These are phyloP conservation scores for Aschersonia sp. DNA, from an alignment of 2,329 filamentous ascomycete species.

Conservation along the genomic window DNA sequence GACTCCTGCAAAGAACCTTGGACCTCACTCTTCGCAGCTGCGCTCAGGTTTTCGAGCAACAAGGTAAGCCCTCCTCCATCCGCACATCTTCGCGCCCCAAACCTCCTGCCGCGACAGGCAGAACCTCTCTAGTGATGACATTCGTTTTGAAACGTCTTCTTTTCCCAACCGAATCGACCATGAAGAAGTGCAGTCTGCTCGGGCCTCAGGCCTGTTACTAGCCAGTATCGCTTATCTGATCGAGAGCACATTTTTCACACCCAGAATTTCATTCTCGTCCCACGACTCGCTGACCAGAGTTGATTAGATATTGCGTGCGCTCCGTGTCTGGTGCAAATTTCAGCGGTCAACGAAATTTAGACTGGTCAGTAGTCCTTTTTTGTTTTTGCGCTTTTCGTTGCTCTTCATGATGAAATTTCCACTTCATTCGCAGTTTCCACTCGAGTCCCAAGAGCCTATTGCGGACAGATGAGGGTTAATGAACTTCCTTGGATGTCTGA, in stretches of 20 bases:
- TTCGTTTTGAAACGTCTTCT: constrained; percentile 54
- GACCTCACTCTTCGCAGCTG: not conserved
- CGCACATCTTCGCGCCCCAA: no score
- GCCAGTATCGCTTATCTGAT: constrained; percentile 80
- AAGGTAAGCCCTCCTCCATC: constrained; percentile 9
- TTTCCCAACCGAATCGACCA: constrained; percentile 81
- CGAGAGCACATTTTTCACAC: not conserved
- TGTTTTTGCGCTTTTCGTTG: not conserved
- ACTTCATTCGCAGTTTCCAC: constrained; percentile 82
- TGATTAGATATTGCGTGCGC: no score
- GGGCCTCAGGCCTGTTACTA: constrained; percentile 70
- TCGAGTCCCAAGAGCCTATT: constrained; percentile 59
- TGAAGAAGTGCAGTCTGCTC: constrained; percentile 61
- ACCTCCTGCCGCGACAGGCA: no score
- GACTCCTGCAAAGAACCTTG: not conserved
- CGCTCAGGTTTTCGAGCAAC: not conserved
- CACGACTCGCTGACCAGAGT: not conserved
- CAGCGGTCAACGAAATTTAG: not conserved
- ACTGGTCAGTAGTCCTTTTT: not conserved
- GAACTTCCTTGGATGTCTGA: constrained; percentile 69
- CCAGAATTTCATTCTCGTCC: not conserved
- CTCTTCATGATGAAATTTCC: constrained; percentile 54
- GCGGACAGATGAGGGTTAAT: constrained; percentile 52
- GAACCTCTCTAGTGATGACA: constrained; percentile 53
- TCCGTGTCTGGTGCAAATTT: not conserved